Evolutionary conservation across 768 basidiomycete genomes (phyloP).

Genomic region (Suillus bovinus): DNA sequence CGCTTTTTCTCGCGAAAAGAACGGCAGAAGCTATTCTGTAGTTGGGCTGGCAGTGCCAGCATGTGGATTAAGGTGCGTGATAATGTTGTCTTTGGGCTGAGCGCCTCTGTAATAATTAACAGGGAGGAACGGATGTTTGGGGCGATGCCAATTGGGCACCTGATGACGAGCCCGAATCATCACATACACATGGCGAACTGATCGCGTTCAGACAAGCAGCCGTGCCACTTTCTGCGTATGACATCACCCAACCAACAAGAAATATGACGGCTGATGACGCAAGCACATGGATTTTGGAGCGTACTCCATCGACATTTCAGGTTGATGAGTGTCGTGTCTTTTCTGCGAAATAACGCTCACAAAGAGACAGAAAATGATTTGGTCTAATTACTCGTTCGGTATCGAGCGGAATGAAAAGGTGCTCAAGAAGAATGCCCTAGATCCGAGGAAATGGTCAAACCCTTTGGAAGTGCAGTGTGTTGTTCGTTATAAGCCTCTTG

Average conservation of each 20-base stretch:
- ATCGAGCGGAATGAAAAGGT: slow-evolving; percentile 74
- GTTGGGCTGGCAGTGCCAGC: slow-evolving; percentile 93
- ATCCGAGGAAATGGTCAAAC: slow-evolving; percentile 90
- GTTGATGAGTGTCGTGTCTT: slow-evolving; percentile 32
- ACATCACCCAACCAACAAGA: slow-evolving; percentile 20
- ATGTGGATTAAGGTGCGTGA: slow-evolving; percentile 86
- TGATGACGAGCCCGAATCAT: slow-evolving; percentile 61
- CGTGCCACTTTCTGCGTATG: slow-evolving; percentile 3
- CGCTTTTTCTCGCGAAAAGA: slow-evolving; percentile 91
- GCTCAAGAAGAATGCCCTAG: slow-evolving; percentile 65
- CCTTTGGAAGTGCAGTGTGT: slow-evolving; percentile 75
- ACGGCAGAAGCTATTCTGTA: slow-evolving; percentile 85
- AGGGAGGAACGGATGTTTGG: slow-evolving; percentile 88
- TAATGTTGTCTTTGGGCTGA: too few relatives aligned
- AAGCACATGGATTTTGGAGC: slow-evolving; percentile 75
- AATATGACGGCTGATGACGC: slow-evolving; percentile 85
- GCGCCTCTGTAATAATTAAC: not conserved
- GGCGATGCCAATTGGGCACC: slow-evolving; percentile 75
- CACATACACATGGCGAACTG: slow-evolving; percentile 76
- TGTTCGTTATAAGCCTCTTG: not conserved
- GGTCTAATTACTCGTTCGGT: slow-evolving; percentile 84
- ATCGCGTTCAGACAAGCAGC: slow-evolving; percentile 67
- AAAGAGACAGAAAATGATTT: slow-evolving; percentile 68
- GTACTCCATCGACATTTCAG: slow-evolving; percentile 83
- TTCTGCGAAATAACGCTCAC: not conserved